Conservation (phyloP, 495 filamentous ascomycete genomes). For the Neurospora sp. region DNA sequence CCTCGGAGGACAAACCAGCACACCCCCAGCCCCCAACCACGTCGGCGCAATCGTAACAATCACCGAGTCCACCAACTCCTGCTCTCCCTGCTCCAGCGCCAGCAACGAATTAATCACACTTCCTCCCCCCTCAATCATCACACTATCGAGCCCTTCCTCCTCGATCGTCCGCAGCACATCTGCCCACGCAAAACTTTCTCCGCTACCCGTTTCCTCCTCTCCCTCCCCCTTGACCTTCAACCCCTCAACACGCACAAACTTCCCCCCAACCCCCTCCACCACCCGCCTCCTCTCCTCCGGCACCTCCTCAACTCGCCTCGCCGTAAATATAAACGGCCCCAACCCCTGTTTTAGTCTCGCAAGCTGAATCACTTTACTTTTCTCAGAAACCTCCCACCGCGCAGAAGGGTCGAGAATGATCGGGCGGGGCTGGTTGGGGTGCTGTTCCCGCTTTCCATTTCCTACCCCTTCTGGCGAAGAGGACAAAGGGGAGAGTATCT, state of each 20-base stretch:
- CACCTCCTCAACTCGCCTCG: slow-evolving; percentile 1
- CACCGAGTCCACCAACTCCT: slow-evolving; percentile 57
- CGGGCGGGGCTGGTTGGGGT: slow-evolving; percentile 54
- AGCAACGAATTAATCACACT: slow-evolving; percentile 69
- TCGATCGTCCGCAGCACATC: slow-evolving; percentile 47
- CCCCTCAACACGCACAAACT: slow-evolving; percentile 20
- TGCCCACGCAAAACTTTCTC: slow-evolving; percentile 41
- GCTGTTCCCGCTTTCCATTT: neutral
- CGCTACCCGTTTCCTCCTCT: neutral
- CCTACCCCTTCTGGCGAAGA: slow-evolving; percentile 22
- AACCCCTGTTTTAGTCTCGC: slow-evolving; percentile 57
- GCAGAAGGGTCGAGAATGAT: slow-evolving; percentile 66
- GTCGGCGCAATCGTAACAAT: slow-evolving; percentile 79
- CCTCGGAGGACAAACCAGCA: slow-evolving; percentile 54
- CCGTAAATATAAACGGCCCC: slow-evolving; percentile 59
- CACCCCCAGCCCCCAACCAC: slow-evolving; percentile 71
- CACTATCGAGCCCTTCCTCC: slow-evolving; percentile 54
- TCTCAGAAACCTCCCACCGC: slow-evolving; percentile 52
- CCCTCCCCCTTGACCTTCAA: neutral
- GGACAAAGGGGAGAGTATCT: slow-evolving; percentile 20
- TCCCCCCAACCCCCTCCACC: slow-evolving; percentile 28
- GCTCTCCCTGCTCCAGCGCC: slow-evolving; percentile 36
- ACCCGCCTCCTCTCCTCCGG: slow-evolving; percentile 14
- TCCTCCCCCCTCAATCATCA: slow-evolving; percentile 86
- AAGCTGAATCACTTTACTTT: slow-evolving; percentile 52